Base-by-base conservation (phyloP, 768 basidiomycete genomes). In the Leccinum rimulosum region DNA sequence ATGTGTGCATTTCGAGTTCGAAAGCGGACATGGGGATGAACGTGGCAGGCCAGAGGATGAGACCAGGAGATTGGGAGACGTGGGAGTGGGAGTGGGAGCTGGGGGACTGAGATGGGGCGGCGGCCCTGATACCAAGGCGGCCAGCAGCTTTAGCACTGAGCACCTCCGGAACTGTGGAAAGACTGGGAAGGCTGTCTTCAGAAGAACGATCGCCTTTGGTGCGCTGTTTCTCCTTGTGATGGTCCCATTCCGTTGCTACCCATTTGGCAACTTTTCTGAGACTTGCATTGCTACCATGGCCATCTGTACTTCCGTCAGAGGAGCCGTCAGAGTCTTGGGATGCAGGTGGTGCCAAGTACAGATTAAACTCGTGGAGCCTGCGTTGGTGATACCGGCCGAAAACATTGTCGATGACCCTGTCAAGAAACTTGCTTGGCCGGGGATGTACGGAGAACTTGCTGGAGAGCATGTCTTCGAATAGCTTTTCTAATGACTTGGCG, bases 1-100 rank as follows among this genome's bases (percentile, higher is more conserved):
- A 86, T n/a, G 84, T 79, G 65, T 89, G 86, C 84, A 88, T 84
- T 74, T 91, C 89, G 35, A 91, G 75, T 67, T 88, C 88, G 3
- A 70, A 66, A 25, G 87, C 78, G 1, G 77, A 56, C 63, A 87
- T 74, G 1, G 86, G 81, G 50, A 89, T 75, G 68, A 86, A 87
- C 6, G 80, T 83, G 27, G 78, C 73, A 7, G 82, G 84, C 78
- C 76, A 82, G 35, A 89, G 72, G 25, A 90, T 66, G 7, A 91
- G 71, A 1, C 89, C 89, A 6, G 85, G 80, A 2, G 85, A 84
- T 67, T 88, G 87, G 49, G 78, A 66, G 0, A 75, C 67, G 10
- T 61, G 61, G n/a, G 75, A 65, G 25, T 65, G 61, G 31, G 61
- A 62, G 9, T 59, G 59, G n/a, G 75, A 65, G 22, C 62, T 60